A percentile compares a stretch with the other conserved stretches of the same genome.
These are phyloP conservation scores for Glycine latifolia DNA, from an alignment of 306 rosid genomes.

Conservation along the genomic window DNA sequence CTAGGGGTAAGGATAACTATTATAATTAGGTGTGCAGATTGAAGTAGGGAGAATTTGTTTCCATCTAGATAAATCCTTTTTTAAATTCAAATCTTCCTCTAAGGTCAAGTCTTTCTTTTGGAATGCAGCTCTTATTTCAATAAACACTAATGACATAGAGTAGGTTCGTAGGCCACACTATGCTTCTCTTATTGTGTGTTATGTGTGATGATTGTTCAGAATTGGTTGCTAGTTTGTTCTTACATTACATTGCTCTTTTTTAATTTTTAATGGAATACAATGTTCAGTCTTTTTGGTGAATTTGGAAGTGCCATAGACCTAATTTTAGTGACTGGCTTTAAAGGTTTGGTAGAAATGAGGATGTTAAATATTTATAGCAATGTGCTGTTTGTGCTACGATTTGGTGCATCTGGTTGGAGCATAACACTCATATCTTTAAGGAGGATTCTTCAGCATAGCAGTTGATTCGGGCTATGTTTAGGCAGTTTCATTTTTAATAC, in stretches of 20 bases:
- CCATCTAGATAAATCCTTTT: neutral
- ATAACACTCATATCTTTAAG: conserved; percentile 12
- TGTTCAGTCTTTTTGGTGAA: neutral
- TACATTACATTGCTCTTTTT: neutral
- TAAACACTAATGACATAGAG: neutral
- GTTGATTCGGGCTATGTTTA: neutral
- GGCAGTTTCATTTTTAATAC: conserved; percentile 33
- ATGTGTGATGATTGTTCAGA: neutral
- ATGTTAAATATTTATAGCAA: conserved; percentile 8
- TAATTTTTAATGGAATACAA: neutral
- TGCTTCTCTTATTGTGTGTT: too few species aligned
- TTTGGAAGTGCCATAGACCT: neutral
- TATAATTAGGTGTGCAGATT: too few species aligned
- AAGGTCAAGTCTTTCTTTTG: neutral
- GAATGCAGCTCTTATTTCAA: neutral
- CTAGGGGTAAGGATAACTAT: too few species aligned
- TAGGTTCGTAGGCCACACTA: neutral
- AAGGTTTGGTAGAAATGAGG: neutral
- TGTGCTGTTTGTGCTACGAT: neutral
- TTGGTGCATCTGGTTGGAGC: conserved; percentile 26
- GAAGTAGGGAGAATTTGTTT: neutral
- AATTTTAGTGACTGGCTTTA: neutral
- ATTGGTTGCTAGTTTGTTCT: neutral
- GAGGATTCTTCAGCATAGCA: neutral
- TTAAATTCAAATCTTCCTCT: neutral